phyloP scores from a whole-genome alignment of 768 basidiomycete genomes.

The Termitomyces sp. region DNA sequence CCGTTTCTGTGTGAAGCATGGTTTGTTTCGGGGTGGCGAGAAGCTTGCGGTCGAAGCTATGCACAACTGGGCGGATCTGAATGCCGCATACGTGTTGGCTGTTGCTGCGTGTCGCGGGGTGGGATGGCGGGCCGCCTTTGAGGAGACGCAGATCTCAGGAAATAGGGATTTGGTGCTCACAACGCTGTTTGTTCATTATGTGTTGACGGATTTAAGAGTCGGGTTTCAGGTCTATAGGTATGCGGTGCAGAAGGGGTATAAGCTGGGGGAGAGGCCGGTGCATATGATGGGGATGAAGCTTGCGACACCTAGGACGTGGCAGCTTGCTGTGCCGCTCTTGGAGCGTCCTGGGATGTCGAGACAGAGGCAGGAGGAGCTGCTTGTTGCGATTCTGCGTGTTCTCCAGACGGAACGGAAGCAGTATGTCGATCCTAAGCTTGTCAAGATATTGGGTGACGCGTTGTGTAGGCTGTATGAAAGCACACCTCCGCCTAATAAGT shows the following conservation, averaged over 20 bases:
- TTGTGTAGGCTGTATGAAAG: constrained; percentile 30
- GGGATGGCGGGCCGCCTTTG: constrained; percentile 24
- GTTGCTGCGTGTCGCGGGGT: constrained; percentile 21
- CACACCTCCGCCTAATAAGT: constrained; percentile 20
- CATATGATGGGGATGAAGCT: constrained; percentile 27
- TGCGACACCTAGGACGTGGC: constrained; percentile 22
- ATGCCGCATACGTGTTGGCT: constrained; percentile 29
- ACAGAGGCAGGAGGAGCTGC: constrained; percentile 27
- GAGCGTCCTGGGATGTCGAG: constrained; percentile 21
- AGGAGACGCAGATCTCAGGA: constrained; percentile 17
- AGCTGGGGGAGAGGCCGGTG: constrained; percentile 16
- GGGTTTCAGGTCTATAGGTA: constrained; percentile 29
- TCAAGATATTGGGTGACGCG: constrained; percentile 26
- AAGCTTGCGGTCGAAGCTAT: constrained; percentile 6
- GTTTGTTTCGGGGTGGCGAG: constrained; percentile 20
- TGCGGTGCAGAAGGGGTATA: constrained; percentile 16
- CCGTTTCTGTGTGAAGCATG: constrained; percentile 21
- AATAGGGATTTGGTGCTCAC: constrained; percentile 22
- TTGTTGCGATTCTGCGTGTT: constrained; percentile 30
- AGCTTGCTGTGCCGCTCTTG: constrained; percentile 28
- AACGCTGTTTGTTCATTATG: constrained; percentile 15
- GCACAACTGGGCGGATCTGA: constrained; percentile 18
- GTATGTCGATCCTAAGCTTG: constrained; percentile 22
- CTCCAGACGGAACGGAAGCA: constrained; percentile 28
- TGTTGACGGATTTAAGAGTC: constrained; percentile 20